These are phyloP conservation scores for Margaritispora aquatica DNA, from an alignment of 495 filamentous ascomycete species.

Conservation along the genomic window DNA sequence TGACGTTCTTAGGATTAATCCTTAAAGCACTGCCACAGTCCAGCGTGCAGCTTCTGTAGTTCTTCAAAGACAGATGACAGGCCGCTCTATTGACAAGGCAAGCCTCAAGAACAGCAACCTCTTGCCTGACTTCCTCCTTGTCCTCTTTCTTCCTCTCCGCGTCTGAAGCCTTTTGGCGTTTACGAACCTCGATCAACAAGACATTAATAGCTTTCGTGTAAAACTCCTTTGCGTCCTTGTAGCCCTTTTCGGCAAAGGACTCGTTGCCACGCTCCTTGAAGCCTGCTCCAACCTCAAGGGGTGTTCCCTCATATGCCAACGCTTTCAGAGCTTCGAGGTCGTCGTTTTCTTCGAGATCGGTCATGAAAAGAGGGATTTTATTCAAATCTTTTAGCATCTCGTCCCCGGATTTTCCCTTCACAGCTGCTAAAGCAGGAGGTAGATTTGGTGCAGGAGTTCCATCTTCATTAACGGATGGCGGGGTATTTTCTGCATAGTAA, in stretches of 20 bases:
- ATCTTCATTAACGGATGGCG: slow-evolving; percentile 5
- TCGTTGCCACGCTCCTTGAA: slow-evolving; percentile 93
- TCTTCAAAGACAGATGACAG: slow-evolving; percentile 65
- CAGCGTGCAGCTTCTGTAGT: slow-evolving; percentile 74
- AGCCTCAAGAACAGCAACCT: slow-evolving; percentile 59
- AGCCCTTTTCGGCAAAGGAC: slow-evolving; percentile 63
- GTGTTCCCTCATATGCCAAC: slow-evolving; percentile 85
- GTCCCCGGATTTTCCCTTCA: slow-evolving; percentile 56
- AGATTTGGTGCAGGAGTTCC: slow-evolving; percentile 21
- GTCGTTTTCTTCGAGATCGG: slow-evolving; percentile 74
- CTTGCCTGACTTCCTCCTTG: slow-evolving; percentile 45
- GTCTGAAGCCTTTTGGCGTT: slow-evolving; percentile 25
- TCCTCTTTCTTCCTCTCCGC: slow-evolving; percentile 31
- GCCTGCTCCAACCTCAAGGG: slow-evolving; percentile 66
- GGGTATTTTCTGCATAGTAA: background rate
- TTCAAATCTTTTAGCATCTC: slow-evolving; percentile 72
- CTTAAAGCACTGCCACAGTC: slow-evolving; percentile 78
- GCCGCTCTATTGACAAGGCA: slow-evolving; percentile 82
- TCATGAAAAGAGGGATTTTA: slow-evolving; percentile 91
- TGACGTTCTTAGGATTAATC: slow-evolving; percentile 71
- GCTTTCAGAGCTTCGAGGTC: slow-evolving; percentile 83
- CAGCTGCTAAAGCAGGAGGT: slow-evolving; percentile 42
- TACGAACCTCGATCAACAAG: slow-evolving; percentile 50
- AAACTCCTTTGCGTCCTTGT: slow-evolving; percentile 82
- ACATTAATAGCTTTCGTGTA: slow-evolving; percentile 78